A percentile compares a stretch with the other conserved stretches of the same genome.
Conservation (phyloP, 345 rosid genomes). For the Brassica carinata region DNA sequence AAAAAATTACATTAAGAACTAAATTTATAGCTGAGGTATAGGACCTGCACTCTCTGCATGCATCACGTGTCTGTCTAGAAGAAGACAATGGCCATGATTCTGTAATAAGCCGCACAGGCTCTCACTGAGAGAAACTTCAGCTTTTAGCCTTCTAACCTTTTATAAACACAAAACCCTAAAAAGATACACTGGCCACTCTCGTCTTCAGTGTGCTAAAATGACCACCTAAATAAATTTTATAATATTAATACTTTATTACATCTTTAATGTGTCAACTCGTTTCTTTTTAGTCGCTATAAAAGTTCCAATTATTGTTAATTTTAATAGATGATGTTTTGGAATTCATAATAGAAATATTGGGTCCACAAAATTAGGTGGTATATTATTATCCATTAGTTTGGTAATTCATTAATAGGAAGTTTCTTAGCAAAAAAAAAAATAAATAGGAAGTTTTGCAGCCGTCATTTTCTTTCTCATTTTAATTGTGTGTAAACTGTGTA, state of each 20-base stretch:
- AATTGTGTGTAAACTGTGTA: slow-evolving; percentile 5
- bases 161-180: slow-evolving; percentile 58
- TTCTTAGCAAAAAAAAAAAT: background rate
- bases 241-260: background rate
- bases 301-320: background rate
- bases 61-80: slow-evolving; percentile 36
- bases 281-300: background rate
- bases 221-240: background rate
- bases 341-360: background rate
- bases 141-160: slow-evolving; percentile 54
- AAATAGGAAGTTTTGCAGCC: slow-evolving; percentile 8
- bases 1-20: background rate
- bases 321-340: background rate
- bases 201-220: slow-evolving; percentile 34
- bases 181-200: slow-evolving; percentile 49
- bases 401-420: background rate
- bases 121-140: slow-evolving; percentile 47
- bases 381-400: background rate
- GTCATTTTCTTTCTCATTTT: slow-evolving; percentile 13
- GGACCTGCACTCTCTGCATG: slow-evolving; percentile 30
- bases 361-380: slow-evolving; percentile 33
- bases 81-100: slow-evolving; percentile 41
- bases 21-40: background rate
- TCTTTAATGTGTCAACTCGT: background rate
- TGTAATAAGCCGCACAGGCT: slow-evolving; percentile 39